phyloP scores from a whole-genome alignment of 1,284 basidiomycete genomes.

The Ganoderma lucidum region DNA sequence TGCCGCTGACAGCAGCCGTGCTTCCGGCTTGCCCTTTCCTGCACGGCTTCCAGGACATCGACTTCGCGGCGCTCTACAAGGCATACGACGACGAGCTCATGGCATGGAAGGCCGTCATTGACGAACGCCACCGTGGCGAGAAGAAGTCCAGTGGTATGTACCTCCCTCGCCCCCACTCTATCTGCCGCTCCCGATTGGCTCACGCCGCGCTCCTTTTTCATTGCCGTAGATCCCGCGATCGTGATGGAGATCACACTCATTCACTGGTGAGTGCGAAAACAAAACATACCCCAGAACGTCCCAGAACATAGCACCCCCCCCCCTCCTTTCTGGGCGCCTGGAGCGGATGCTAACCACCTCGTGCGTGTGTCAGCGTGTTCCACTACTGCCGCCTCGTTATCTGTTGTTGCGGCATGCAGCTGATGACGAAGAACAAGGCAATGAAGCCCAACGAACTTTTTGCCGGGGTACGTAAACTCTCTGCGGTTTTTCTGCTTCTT shows the following conservation, averaged over 20 bases:
- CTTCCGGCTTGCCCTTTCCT: neutral
- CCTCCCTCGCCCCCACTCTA: slow-evolving; percentile 1
- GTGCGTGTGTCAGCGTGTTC: slow-evolving; percentile 33
- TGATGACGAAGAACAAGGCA: slow-evolving; percentile 32
- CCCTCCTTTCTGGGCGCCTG: neutral
- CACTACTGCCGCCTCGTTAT: slow-evolving; percentile 46
- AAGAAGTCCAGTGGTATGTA: slow-evolving; percentile 26
- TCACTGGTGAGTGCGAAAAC: slow-evolving; percentile 35
- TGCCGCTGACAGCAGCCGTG: slow-evolving; percentile 23
- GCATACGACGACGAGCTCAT: slow-evolving; percentile 38
- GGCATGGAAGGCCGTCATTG: slow-evolving; percentile 34
- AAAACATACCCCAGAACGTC: neutral
- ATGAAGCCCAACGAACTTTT: slow-evolving; percentile 33
- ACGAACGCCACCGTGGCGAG: slow-evolving; percentile 34
- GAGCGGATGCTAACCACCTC: slow-evolving; percentile 12
- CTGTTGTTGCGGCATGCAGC: slow-evolving; percentile 43
- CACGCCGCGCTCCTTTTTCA: neutral
- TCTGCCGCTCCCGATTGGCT: neutral
- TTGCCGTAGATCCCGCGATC: slow-evolving; percentile 31
- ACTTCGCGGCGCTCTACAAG: slow-evolving; percentile 37
- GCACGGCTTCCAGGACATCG: slow-evolving; percentile 30
- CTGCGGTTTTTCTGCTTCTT: neutral
- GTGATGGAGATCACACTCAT: slow-evolving; percentile 42
- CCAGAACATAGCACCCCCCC: neutral
- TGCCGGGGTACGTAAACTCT: slow-evolving; percentile 25